Evolutionary conservation across 2,329 filamentous ascomycete species (phyloP), one percentile per base, ranked within the genome.

Genomic region (Botrytis galanthina): DNA sequence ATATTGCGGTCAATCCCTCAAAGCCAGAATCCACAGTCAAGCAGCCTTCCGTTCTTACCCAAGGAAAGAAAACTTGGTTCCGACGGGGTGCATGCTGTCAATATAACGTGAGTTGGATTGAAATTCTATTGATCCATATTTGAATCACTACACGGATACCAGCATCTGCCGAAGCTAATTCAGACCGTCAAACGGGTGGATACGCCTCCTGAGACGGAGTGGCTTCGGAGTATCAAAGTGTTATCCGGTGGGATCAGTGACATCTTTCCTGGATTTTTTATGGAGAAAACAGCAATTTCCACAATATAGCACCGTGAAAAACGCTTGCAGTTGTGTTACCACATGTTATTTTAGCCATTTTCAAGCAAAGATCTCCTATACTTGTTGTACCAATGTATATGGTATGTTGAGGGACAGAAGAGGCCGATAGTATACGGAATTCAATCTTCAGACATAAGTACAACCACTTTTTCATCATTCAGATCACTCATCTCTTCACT

Each of bases 1-100:
- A 54, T 8, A 3, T 57, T 57, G n/a, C n/a, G 51, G 3, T 18
- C 18, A 9, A n/a, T 29, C 5, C n/a, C n/a, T 57, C n/a, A 57
- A 32, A 57, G 3, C 14, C n/a, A 29, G n/a, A 18, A 29, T 0
- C 3, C 14, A 18, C 0, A 9, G 3, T 29, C n/a, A 18, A 32
- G 51, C 14, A 57, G n/a, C 6, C 7, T 57, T 32, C n/a, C 51
- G 3, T 16, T 57, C n/a, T 3, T 57, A 57, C 6, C n/a, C n/a
- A 29, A 57, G 6, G 1, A 18, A 9, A 8, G 51, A 57, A 32
- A 57, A 29, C 6, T 57, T 57, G 51, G n/a, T 29, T 29, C n/a
- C 51, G n/a, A 29, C 51, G 26, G n/a, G 32, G 51, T 18, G 51
- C 39, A 44, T 32, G 29, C 39, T 61, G n/a, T 32, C n/a, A 12